Conservation (phyloP, 495 filamentous ascomycete genomes). For the Talaromyces wortmannii region DNA sequence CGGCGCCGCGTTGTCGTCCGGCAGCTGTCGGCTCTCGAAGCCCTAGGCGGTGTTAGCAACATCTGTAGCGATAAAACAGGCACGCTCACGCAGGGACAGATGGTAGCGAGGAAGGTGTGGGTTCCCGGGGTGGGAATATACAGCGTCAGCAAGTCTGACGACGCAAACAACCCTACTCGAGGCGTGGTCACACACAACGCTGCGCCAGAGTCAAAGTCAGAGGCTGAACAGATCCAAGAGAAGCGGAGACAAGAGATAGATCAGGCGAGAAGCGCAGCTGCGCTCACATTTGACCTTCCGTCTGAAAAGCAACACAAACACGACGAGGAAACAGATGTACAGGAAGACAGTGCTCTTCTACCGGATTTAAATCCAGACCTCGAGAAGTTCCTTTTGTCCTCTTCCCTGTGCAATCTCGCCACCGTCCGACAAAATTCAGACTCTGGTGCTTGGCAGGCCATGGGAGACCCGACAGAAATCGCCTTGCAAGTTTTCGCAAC, state of each 20-base stretch:
- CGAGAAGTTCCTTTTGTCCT: conserved; percentile 57
- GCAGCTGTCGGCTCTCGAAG: conserved; percentile 74
- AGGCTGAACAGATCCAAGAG: conserved; percentile 6
- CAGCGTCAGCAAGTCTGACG: conserved; percentile 46
- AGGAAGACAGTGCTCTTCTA: not conserved
- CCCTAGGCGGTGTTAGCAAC: conserved; percentile 77
- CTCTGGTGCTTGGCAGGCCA: conserved; percentile 54
- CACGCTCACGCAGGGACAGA: conserved; percentile 70
- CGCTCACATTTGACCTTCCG: conserved; percentile 49
- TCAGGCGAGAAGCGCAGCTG: conserved; percentile 41
- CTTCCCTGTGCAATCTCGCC: conserved; percentile 76
- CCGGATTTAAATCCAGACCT: conserved; percentile 31
- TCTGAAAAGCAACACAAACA: conserved; percentile 32
- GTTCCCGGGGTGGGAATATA: conserved; percentile 59
- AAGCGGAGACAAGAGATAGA: conserved; percentile 37
- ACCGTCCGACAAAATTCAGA: conserved; percentile 51
- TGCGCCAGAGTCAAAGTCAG: conserved; percentile 9
- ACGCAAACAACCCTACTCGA: conserved; percentile 59
- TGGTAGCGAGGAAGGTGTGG: conserved; percentile 81
- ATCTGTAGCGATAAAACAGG: conserved; percentile 89
- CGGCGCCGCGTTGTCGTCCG: conserved; percentile 73
- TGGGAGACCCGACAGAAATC: conserved; percentile 79
- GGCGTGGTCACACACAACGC: conserved; percentile 43
- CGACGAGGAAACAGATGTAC: conserved; percentile 12
- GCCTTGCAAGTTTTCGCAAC: conserved; percentile 73